Conservation (phyloP, 2,329 filamentous ascomycete species). For the Cytospora piceae region DNA sequence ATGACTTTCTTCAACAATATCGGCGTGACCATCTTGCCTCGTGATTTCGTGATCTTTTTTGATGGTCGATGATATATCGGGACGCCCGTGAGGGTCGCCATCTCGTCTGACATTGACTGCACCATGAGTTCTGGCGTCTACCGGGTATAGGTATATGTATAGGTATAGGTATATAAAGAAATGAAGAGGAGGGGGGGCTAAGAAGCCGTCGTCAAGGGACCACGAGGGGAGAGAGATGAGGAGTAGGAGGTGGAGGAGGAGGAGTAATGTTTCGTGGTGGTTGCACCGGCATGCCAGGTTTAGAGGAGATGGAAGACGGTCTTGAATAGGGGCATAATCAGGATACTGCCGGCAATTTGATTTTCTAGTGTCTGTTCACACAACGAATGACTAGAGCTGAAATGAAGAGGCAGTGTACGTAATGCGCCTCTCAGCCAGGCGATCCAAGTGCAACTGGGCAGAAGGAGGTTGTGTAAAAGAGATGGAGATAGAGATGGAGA, state of each 20-base stretch:
- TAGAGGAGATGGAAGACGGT: slow-evolving; percentile 23
- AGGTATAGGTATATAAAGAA: neutral
- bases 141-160: neutral
- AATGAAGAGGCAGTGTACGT: slow-evolving; percentile 1
- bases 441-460: slow-evolving; percentile 6
- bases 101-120: slow-evolving; percentile 31
- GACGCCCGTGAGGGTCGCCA: slow-evolving; percentile 44
- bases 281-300: slow-evolving; percentile 27
- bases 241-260: neutral
- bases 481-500: neutral
- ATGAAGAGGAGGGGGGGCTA: neutral
- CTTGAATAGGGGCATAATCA: slow-evolving; percentile 24
- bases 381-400: neutral
- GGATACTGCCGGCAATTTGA: slow-evolving; percentile 26
- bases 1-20: slow-evolving; percentile 61
- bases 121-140: slow-evolving; percentile 19
- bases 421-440: neutral
- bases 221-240: neutral
- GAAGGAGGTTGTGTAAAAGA: slow-evolving; percentile 5
- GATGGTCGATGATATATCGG: slow-evolving; percentile 33
- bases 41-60: slow-evolving; percentile 51
- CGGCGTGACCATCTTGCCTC: slow-evolving; percentile 59
- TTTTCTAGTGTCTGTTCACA: neutral
- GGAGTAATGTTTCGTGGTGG: slow-evolving; percentile 17
- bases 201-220: slow-evolving; percentile 8